Conservation (phyloP, 2,329 filamentous ascomycete genomes). For the Plectosphaerella plurivora region DNA sequence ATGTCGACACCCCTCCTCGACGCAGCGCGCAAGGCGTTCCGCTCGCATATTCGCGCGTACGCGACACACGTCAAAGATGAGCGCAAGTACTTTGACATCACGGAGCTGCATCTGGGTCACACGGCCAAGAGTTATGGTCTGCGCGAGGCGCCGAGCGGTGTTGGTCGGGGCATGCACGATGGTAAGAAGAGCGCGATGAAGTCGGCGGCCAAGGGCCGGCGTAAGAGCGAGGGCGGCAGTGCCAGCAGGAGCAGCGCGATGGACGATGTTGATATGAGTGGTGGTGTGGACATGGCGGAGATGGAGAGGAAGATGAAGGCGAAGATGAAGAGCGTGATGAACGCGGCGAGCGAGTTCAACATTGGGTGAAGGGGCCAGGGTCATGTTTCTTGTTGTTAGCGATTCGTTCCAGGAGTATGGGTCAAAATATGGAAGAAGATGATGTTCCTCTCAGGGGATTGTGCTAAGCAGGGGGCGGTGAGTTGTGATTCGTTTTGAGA, state of each 20-base stretch:
- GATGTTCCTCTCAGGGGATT: too few relatives aligned
- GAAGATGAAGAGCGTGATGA: constrained; percentile 54
- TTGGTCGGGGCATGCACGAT: constrained; percentile 54
- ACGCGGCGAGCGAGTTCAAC: constrained; percentile 62
- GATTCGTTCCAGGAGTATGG: too few relatives aligned
- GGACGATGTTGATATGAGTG: constrained; percentile 27
- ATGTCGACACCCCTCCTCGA: constrained; percentile 62
- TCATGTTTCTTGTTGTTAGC: too few relatives aligned
- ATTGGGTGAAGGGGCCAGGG: constrained; percentile 36
- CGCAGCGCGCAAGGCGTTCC: constrained; percentile 78
- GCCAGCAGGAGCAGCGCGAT: constrained; percentile 1
- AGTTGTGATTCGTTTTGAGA: too few relatives aligned
- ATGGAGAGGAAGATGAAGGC: constrained; percentile 62
- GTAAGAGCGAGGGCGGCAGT: constrained; percentile 17
- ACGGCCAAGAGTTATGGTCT: constrained; percentile 90
- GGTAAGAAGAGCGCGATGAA: constrained; percentile 33
- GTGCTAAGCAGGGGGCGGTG: too few relatives aligned
- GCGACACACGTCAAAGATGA: constrained; percentile 88
- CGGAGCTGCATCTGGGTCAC: constrained; percentile 85
- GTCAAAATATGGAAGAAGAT: background rate
- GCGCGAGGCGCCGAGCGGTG: constrained; percentile 81
- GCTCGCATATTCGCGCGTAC: constrained; percentile 90
- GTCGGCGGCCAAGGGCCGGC: constrained; percentile 17
- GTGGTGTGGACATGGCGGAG: constrained; percentile 35
- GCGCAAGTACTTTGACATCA: constrained; percentile 85